Evolutionary conservation across 345 rosid genomes (phyloP).

Genomic region (Physaria fendleri): DNA sequence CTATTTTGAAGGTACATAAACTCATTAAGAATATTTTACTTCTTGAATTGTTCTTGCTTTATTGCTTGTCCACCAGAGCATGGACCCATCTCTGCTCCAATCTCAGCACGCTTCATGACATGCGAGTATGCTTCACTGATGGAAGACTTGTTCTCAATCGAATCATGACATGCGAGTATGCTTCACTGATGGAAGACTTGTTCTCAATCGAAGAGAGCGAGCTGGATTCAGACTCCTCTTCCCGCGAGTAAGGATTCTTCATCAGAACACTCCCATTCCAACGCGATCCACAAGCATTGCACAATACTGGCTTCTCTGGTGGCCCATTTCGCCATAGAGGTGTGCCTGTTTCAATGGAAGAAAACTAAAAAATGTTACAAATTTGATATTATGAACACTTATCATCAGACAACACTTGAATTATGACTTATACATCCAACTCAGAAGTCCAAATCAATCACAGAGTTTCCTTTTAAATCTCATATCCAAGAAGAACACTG

Average conservation of each 20-base stretch:
- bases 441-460: slow-evolving; percentile 1
- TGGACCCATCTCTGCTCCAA: slow-evolving; percentile 33
- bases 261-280: slow-evolving; percentile 94
- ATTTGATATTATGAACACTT: too few relatives aligned
- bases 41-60: slow-evolving; percentile 46
- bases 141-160: slow-evolving; percentile 56
- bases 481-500: slow-evolving; percentile 16
- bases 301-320: slow-evolving; percentile 92
- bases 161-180: slow-evolving; percentile 29
- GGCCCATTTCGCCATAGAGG: slow-evolving; percentile 99
- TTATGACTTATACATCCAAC: not conserved
- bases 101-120: slow-evolving; percentile 37
- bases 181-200: slow-evolving; percentile 27
- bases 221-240: slow-evolving; percentile 98
- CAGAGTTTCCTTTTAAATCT: too few relatives aligned
- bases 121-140: slow-evolving; percentile 19
- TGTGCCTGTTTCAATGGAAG: slow-evolving; percentile 48
- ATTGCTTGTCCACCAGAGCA: slow-evolving; percentile 24
- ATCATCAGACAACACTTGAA: not conserved
- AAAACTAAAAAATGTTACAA: slow-evolving; percentile 3
- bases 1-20: too few relatives aligned
- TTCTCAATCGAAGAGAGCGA: slow-evolving; percentile 85
- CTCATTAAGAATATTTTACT: not conserved
- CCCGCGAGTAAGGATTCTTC: slow-evolving; percentile 76
- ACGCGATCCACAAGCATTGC: slow-evolving; percentile 99